phyloP scores from a whole-genome alignment of 441 rosid species.

The Eutrema salsugineum region DNA sequence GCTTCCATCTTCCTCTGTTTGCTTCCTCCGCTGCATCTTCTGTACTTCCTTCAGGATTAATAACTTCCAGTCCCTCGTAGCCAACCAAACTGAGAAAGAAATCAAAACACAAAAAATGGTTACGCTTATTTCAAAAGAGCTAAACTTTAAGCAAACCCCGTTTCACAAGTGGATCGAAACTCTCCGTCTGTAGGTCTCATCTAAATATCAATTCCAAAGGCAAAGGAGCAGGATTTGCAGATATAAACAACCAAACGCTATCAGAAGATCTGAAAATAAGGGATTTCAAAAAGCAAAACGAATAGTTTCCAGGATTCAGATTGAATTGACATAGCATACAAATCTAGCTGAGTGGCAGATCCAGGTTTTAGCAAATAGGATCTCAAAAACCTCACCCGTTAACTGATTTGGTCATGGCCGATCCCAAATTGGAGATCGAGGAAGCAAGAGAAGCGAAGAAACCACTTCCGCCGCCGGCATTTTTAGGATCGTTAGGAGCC shows the following conservation, averaged over 20 bases:
- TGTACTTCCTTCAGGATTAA: constrained; percentile 92
- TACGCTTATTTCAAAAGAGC: neutral
- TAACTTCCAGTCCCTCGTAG: constrained; percentile 90
- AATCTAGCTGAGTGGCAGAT: constrained; percentile 11
- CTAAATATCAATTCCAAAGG: neutral
- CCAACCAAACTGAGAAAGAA: constrained; percentile 53
- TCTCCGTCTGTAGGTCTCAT: neutral
- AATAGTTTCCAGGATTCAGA: neutral
- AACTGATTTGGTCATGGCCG: constrained; percentile 84
- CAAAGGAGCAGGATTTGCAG: neutral
- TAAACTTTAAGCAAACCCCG: neutral
- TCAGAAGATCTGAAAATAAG: neutral
- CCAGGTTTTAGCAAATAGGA: constrained; percentile 24
- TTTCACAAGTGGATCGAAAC: neutral
- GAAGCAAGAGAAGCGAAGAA: constrained; percentile 79
- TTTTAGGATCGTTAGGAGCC: constrained; percentile 74
- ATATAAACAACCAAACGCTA: neutral
- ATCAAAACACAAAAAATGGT: constrained; percentile 3
- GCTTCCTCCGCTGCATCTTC: constrained; percentile 98
- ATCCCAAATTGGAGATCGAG: constrained; percentile 59
- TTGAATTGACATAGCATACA: neutral
- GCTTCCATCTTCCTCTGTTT: constrained; percentile 86
- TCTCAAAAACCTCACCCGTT: constrained; percentile 56
- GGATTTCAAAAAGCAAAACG: neutral
- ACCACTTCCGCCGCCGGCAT: constrained; percentile 46